phyloP scores from a whole-genome alignment of 441 rosid species.

The Syzygium syzygioides region DNA sequence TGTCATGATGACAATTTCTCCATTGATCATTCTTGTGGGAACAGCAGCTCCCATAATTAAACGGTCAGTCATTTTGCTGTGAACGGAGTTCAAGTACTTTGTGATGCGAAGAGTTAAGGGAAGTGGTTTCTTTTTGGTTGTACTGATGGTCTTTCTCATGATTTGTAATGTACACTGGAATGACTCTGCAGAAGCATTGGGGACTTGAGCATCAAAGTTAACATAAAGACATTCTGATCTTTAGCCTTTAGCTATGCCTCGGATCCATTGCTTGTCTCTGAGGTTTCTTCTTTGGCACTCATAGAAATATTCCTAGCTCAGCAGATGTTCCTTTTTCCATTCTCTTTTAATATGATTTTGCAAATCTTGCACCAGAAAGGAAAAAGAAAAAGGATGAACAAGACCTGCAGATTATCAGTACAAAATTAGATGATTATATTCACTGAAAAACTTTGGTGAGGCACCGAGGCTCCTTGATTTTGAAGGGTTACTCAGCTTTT shows the following conservation, averaged over 20 bases:
- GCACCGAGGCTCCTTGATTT: not conserved
- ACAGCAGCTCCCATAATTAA: not conserved
- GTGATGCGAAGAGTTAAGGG: not conserved
- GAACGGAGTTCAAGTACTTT: constrained; percentile 6
- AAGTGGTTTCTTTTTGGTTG: not conserved
- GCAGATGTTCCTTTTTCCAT: not conserved
- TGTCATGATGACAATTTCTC: constrained; percentile 27
- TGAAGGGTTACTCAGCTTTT: not conserved
- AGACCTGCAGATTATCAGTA: not conserved
- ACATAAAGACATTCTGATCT: not conserved
- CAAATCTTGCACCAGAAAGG: not conserved
- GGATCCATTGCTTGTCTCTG: constrained; percentile 29
- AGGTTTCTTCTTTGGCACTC: constrained; percentile 21
- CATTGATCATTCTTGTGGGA: constrained; percentile 24
- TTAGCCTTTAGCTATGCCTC: constrained; percentile 22
- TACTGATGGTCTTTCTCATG: not conserved
- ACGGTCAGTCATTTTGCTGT: not conserved
- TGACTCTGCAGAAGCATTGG: not conserved
- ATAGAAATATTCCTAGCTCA: not conserved
- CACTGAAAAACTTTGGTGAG: not conserved
- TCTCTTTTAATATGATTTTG: not conserved
- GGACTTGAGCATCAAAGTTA: not conserved
- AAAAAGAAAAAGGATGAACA: not conserved
- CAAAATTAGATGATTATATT: not conserved
- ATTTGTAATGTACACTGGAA: not conserved